Evolutionary conservation across 1,284 basidiomycete species (phyloP).

Genomic region (Ustilago curta): DNA sequence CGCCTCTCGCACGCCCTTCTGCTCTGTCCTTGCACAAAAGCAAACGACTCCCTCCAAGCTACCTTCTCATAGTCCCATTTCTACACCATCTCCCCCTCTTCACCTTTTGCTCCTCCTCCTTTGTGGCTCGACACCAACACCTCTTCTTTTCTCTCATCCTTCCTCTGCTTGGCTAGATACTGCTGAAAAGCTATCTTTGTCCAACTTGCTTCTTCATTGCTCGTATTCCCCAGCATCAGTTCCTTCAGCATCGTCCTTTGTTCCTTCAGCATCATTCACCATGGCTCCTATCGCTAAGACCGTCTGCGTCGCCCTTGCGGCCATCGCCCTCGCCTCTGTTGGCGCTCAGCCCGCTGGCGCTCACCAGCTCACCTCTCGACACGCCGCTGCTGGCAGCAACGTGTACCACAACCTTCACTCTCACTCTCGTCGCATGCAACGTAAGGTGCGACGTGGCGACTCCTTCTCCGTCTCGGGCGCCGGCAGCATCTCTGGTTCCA

Average conservation of each 20-base stretch:
- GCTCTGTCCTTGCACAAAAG: constrained; percentile 15
- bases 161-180: constrained; percentile 16
- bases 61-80: constrained; percentile 1
- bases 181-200: constrained; percentile 30
- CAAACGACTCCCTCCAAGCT: constrained; percentile 7
- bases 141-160: constrained; percentile 2
- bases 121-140: constrained; percentile 24
- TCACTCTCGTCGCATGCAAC: constrained; percentile 51
- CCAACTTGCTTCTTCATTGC: constrained; percentile 6
- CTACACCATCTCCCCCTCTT: background rate
- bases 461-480: constrained; percentile 33
- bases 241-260: constrained; percentile 11
- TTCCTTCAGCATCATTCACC: constrained; percentile 11
- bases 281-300: constrained; percentile 57
- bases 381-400: constrained; percentile 51
- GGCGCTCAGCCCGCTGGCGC: constrained; percentile 40
- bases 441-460: constrained; percentile 46
- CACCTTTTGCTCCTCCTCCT: constrained; percentile 5
- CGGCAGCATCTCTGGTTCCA: constrained; percentile 18
- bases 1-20: too few relatives aligned
- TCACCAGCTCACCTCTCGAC: constrained; percentile 48
- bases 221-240: constrained; percentile 1
- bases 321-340: constrained; percentile 43
- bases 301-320: constrained; percentile 48
- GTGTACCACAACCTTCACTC: constrained; percentile 53